Base-by-base conservation (phyloP, 495 filamentous ascomycete species). In the Annulohypoxylon moriforme region DNA sequence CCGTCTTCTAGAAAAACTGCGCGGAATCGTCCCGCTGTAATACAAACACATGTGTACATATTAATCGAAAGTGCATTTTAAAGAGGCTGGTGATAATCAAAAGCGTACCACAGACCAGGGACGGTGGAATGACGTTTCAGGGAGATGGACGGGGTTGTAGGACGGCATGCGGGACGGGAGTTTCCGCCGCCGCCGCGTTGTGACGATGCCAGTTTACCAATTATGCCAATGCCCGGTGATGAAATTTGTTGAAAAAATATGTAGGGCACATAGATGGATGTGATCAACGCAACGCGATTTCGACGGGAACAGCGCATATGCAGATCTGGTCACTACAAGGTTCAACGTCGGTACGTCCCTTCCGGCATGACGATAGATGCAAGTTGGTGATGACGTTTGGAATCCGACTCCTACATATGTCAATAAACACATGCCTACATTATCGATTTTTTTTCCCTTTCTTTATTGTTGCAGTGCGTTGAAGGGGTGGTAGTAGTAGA, bases 281-380 rank as follows among this genome's bases (percentile, higher is more conserved):
- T 53, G 50, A 55, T 55, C 20, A 34, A 55, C 50, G n/a, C 16
- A n/a, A 55, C 27, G 36, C 36, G 36, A 40, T 55, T 55, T 44
- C 40, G 25, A 25, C 5, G 6, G 29, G n/a, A 11, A 55, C 29
- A 34, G 29, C 50, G 50, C 50, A 55, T 55, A 13, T 31, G 50
- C 50, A 55, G 27, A 55, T 55, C 50, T 55, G 50, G 50, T 55
- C 20, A 34, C 34, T 29, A 11, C 27, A 55, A 29, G 47, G 50
- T 34, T 55, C 50, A 9, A 9, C 11, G 16, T 55, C 50, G 50
- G 50, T 55, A 55, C 1, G n/a, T 55, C 6, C 6, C 50, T 20
- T 55, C 50, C 27, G 27, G 50, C 50, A 55, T 55, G 11, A 29
- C 13, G 36, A 44, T 18, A 16, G n/a, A 55, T 55, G 50, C 27